Base-by-base conservation (phyloP, 345 rosid species). In the Brassica juncea region DNA sequence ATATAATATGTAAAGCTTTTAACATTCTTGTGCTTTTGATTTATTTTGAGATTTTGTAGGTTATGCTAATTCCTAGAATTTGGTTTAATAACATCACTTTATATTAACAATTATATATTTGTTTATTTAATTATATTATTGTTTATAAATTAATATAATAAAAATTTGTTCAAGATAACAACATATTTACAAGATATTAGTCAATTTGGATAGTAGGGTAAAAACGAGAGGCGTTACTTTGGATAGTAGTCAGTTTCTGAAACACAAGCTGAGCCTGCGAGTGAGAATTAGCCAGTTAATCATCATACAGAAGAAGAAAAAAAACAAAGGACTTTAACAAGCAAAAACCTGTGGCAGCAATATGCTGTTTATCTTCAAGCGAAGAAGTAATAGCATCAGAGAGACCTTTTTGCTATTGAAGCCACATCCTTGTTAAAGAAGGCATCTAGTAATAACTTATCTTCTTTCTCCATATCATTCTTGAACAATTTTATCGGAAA, bases 361-460 rank as follows among this genome's bases (percentile, higher is more conserved):
- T 4, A 44, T 9, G 49, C 0, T 35, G 2, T 44, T 44, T 12
- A 3, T 12, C 52, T 11, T 44, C 52, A 44, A 12, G 52, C 1
- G 52, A 44, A 44, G 6, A 11, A 44, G 52, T 44, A 12, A 44
- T 11, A 44, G 15, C 52, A 9, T 42, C 49, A 3, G 49, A 42
- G 49, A 42, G 49, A 42, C 42, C n/a, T 11, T 35, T 35, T 35
- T 2, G 42, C 42, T 35, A 35, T 35, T 35, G 42, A 35, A 35
- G 10, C 42, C 42, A 11, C 42, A 35, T 35, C 42, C 9, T 35
- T 8, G 42, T 87, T 3, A 63, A 31, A 4, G 0, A 47, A 73
- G 7, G 62, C 77, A 73, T 73, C 32, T 3, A 47, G 14, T 47
- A 47, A 47, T 19, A 73, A 16, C 5, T 30, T 60, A 15, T 74